Percentiles rank a stretch among this genome's conserved stretches.
These are phyloP conservation scores for Puccinia novopanici DNA, from an alignment of 1,284 basidiomycete genomes.

Conservation along the genomic window DNA sequence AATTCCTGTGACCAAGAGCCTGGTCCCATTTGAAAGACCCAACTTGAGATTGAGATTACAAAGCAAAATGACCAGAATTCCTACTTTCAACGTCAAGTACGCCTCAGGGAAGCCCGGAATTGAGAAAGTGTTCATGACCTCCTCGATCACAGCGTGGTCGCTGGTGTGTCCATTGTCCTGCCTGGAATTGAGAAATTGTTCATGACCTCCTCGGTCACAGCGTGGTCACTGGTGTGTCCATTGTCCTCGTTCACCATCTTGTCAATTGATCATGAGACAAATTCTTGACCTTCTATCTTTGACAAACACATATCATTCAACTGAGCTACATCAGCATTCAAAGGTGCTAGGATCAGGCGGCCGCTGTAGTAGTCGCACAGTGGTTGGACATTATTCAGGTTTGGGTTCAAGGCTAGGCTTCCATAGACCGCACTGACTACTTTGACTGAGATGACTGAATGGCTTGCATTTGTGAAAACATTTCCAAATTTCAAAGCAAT, in stretches of 20 bases:
- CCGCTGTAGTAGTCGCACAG: neutral
- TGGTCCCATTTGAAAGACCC: conserved; percentile 5
- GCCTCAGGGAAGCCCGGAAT: neutral
- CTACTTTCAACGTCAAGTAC: neutral
- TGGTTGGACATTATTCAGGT: neutral
- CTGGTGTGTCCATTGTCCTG: no score
- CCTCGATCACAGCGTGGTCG: neutral
- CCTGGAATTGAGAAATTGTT: neutral
- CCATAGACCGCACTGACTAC: neutral
- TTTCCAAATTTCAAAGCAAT: neutral
- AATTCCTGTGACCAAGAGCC: neutral
- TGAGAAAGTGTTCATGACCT: neutral
- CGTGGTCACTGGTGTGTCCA: no score
- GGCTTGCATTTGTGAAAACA: neutral
- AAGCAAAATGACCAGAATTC: conserved; percentile 1
- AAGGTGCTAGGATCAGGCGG: neutral
- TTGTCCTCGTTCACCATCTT: neutral
- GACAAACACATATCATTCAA: neutral
- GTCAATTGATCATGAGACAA: neutral
- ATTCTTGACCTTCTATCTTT: no score
- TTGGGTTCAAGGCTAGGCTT: neutral
- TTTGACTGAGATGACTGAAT: neutral
- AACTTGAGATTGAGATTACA: neutral
- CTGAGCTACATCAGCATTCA: neutral
- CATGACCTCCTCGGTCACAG: neutral